A percentile compares a stretch with the other conserved stretches of the same genome.
These are phyloP conservation scores for Lizonia empirigonia DNA, from an alignment of 2,329 filamentous ascomycete genomes.

Conservation along the genomic window DNA sequence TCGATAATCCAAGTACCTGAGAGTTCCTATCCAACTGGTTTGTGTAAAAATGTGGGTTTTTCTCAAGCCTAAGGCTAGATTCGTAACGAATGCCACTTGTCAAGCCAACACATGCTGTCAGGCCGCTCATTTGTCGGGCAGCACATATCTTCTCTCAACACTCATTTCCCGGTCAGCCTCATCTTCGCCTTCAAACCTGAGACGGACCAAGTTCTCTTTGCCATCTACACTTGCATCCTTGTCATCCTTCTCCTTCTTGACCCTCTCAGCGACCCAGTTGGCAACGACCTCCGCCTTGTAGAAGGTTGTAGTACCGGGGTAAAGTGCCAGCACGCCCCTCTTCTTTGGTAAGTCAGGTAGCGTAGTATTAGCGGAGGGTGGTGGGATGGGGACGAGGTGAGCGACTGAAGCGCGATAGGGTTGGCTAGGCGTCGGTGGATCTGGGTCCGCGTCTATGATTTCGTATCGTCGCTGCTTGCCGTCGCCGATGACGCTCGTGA, in stretches of 20 bases:
- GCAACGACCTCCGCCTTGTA: conserved; percentile 58
- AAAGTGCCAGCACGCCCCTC: conserved; percentile 56
- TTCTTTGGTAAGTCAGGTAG: conserved; percentile 51
- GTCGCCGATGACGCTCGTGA: conserved; percentile 59
- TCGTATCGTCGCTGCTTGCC: conserved; percentile 60
- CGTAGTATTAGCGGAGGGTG: conserved; percentile 48
- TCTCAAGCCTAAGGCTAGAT: background rate
- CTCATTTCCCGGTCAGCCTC: conserved; percentile 53
- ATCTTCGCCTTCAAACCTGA: conserved; percentile 58
- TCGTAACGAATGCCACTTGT: background rate
- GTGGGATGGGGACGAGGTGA: conserved; percentile 53
- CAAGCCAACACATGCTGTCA: background rate
- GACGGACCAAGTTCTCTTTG: conserved; percentile 48
- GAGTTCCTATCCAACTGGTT: background rate
- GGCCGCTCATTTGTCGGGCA: conserved; percentile 43
- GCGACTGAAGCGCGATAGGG: conserved; percentile 55
- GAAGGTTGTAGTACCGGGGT: conserved; percentile 60
- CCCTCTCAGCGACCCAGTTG: conserved; percentile 45
- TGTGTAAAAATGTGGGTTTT: background rate
- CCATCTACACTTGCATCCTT: conserved; percentile 48
- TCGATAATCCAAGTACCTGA: too few species aligned
- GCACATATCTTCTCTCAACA: conserved; percentile 58
- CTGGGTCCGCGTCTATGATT: conserved; percentile 57
- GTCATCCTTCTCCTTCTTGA: conserved; percentile 48
- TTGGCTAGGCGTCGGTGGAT: conserved; percentile 45